A percentile compares a stretch with the other conserved stretches of the same genome.
Conservation (phyloP, 2,329 filamentous ascomycete species). For the Ophiosphaerella korrae region DNA sequence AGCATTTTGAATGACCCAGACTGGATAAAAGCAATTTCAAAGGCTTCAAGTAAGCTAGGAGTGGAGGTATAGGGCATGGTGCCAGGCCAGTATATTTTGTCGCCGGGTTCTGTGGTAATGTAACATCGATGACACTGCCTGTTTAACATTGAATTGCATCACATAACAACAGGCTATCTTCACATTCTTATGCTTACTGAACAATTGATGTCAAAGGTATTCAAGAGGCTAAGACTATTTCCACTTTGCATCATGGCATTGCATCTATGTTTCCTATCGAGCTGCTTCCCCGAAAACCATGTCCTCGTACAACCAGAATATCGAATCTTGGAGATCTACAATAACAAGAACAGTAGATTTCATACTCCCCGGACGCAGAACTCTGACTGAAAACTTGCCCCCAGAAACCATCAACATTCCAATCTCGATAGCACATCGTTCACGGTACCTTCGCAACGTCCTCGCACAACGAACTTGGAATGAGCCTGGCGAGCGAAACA, state of each 20-base stretch:
- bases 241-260: background rate
- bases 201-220: too few species aligned
- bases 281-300: background rate
- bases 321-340: background rate
- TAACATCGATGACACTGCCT: too few species aligned
- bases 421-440: slow-evolving; percentile 3
- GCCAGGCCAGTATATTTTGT: too few species aligned
- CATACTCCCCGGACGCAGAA: slow-evolving; percentile 11
- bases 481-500: background rate
- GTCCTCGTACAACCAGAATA: background rate
- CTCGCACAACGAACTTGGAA: slow-evolving; percentile 1
- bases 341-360: slow-evolving; percentile 6
- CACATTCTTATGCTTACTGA: too few species aligned
- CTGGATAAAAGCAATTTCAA: slow-evolving; percentile 22
- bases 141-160: too few species aligned
- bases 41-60: too few species aligned
- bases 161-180: too few species aligned
- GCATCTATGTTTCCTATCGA: background rate
- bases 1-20: slow-evolving; percentile 29
- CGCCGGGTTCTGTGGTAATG: too few species aligned
- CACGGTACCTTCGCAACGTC: slow-evolving; percentile 8
- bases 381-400: slow-evolving; percentile 9
- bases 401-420: slow-evolving; percentile 7
- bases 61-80: too few species aligned
- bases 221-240: too few species aligned